Conservation (phyloP, 2,329 filamentous ascomycete genomes). For the Alternaria burnsii region DNA sequence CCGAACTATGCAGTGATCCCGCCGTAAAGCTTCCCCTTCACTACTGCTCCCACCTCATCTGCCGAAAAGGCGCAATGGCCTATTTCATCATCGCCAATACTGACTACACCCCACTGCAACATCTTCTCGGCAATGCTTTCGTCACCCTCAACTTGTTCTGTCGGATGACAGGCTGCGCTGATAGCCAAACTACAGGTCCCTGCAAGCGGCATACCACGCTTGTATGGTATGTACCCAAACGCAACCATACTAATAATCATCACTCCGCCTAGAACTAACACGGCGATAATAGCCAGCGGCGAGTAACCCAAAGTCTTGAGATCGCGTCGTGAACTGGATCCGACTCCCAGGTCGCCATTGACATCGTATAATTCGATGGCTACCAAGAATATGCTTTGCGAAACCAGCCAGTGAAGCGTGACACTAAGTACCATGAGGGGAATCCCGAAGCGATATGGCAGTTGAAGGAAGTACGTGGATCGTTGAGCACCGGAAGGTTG, state of each 20-base stretch:
- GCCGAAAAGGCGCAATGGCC: not conserved
- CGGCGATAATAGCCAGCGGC: not conserved
- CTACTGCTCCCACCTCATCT: not conserved
- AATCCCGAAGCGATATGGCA: conserved; percentile 50
- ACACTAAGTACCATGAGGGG: conserved; percentile 47
- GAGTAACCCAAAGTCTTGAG: not conserved
- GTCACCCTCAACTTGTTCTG: rapidly evolving
- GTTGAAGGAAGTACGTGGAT: conserved; percentile 51
- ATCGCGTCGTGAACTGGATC: no score
- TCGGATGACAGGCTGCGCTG: not conserved
- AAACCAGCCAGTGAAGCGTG: conserved; percentile 55
- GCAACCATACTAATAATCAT: not conserved
- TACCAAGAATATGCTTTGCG: conserved; percentile 52
- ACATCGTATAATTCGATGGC: not conserved
- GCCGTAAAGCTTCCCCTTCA: not conserved
- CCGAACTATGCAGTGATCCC: no score
- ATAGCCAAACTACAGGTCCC: not conserved
- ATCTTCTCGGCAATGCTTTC: not conserved
- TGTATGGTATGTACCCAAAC: not conserved
- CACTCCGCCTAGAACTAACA: not conserved
- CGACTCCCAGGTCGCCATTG: no score
- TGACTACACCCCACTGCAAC: not conserved
- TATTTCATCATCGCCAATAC: not conserved
- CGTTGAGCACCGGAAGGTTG: conserved; percentile 43
- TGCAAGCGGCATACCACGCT: not conserved